Evolutionary conservation across 805 yeast species (phyloP).

Genomic region (Myxozyma geophila): DNA sequence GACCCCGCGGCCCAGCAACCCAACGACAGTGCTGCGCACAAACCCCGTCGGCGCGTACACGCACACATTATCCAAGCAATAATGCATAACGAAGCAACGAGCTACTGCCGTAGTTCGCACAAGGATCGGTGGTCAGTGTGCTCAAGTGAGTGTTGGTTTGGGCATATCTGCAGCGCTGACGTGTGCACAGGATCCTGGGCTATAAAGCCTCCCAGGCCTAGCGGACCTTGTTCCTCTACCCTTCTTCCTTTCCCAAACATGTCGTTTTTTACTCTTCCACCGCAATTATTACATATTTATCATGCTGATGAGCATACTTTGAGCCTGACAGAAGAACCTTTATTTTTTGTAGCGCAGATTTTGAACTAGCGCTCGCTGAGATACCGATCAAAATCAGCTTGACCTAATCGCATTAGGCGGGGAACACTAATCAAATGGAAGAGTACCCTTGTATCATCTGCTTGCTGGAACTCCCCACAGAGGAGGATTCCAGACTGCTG

Average conservation of each 20-base stretch:
- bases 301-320: neutral
- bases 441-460: constrained; percentile 61
- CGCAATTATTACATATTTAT: neutral
- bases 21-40: neutral
- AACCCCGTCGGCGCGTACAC: too few relatives aligned
- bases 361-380: constrained; percentile 5
- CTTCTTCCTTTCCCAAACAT: constrained; percentile 5
- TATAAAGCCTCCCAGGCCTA: constrained; percentile 8
- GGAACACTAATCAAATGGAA: constrained; percentile 6
- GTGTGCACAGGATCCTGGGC: neutral
- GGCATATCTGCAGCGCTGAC: neutral
- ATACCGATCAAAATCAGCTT: neutral
- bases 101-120: too few relatives aligned
- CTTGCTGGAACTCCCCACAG: constrained; percentile 49
- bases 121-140: neutral
- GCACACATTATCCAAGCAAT: too few relatives aligned
- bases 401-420: neutral
- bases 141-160: neutral
- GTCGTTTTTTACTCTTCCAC: neutral
- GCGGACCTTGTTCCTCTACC: neutral
- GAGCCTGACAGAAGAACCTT: neutral
- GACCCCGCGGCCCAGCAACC: neutral
- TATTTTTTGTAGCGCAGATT: neutral
- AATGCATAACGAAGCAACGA: too few relatives aligned
- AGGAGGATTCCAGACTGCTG: constrained; percentile 14